Evolutionary conservation across 1,284 basidiomycete species (phyloP).

Genomic region (Coniophora puteana): DNA sequence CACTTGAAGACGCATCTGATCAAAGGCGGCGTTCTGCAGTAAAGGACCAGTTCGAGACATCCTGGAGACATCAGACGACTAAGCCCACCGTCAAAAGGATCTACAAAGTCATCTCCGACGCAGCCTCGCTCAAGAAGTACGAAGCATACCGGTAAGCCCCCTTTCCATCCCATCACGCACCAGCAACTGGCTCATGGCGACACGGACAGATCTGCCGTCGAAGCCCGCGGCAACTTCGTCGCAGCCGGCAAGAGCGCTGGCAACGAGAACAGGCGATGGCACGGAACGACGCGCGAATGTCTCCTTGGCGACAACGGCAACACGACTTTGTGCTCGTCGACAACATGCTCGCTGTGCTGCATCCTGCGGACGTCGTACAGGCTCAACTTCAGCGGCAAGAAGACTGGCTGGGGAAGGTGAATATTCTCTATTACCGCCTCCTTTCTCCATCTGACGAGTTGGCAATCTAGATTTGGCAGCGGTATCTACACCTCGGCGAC

Average conservation of each 20-base stretch:
- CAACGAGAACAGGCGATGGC: constrained; percentile 50
- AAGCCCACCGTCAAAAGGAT: constrained; percentile 53
- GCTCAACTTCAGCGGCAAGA: constrained; percentile 54
- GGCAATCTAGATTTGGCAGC: constrained; percentile 45
- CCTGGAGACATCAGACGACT: constrained; percentile 57
- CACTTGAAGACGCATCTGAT: constrained; percentile 1
- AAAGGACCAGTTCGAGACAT: constrained; percentile 57
- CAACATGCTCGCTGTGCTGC: constrained; percentile 53
- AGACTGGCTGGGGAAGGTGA: constrained; percentile 63
- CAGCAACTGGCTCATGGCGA: constrained; percentile 2
- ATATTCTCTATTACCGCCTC: constrained; percentile 9
- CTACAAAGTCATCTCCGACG: constrained; percentile 54
- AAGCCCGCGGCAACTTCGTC: constrained; percentile 52
- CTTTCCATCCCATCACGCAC: background rate
- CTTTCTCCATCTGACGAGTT: constrained; percentile 2
- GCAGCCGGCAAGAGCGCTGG: constrained; percentile 47
- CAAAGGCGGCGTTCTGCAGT: constrained; percentile 33
- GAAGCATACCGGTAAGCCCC: constrained; percentile 53
- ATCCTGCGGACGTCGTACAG: constrained; percentile 61
- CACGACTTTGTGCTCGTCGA: constrained; percentile 46
- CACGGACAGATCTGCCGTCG: constrained; percentile 41
- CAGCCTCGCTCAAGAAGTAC: constrained; percentile 46
- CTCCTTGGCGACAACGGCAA: constrained; percentile 58
- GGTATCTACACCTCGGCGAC: constrained; percentile 39
- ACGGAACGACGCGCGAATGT: constrained; percentile 45